Conservation (phyloP, 768 basidiomycete genomes). For the Leccinum boreale region DNA sequence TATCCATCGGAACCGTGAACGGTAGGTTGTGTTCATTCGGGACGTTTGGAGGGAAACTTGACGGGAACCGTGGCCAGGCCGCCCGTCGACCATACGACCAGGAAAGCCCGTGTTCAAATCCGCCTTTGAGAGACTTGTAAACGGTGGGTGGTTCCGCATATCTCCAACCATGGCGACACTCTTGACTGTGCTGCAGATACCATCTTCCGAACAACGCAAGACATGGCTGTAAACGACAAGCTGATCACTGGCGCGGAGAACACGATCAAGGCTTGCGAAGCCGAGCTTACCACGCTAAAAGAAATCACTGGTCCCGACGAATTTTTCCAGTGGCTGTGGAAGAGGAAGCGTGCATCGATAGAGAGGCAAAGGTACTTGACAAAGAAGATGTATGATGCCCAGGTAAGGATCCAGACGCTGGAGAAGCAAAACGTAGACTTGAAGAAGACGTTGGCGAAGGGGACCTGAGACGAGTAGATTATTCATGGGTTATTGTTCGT, state of each 20-base stretch:
- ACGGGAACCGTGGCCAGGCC: slow-evolving; percentile 45
- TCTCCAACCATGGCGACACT: background rate
- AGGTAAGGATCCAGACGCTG: slow-evolving; percentile 62
- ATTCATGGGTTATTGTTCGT: background rate
- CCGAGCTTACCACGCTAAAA: slow-evolving; percentile 66
- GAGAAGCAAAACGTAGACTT: slow-evolving; percentile 70
- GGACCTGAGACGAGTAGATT: slow-evolving; percentile 18
- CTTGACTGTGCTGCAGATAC: slow-evolving; percentile 46
- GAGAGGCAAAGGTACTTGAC: slow-evolving; percentile 65
- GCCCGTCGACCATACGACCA: slow-evolving; percentile 79
- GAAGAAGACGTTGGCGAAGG: slow-evolving; percentile 54
- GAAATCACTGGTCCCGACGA: slow-evolving; percentile 55
- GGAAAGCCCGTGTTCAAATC: slow-evolving; percentile 89
- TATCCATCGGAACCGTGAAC: slow-evolving; percentile 73
- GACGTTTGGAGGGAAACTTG: no score
- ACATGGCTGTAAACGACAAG: slow-evolving; percentile 76
- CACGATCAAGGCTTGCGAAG: slow-evolving; percentile 69
- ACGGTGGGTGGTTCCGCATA: slow-evolving; percentile 46
- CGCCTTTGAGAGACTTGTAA: slow-evolving; percentile 78
- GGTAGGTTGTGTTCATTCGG: slow-evolving; percentile 39
- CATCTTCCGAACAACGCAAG: slow-evolving; percentile 77
- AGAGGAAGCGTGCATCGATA: slow-evolving; percentile 47
- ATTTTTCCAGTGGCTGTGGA: slow-evolving; percentile 40
- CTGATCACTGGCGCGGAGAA: slow-evolving; percentile 55
- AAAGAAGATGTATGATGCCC: slow-evolving; percentile 69